Conservation (phyloP, 2,329 filamentous ascomycete genomes). For the Hymenoscyphus scutula region DNA sequence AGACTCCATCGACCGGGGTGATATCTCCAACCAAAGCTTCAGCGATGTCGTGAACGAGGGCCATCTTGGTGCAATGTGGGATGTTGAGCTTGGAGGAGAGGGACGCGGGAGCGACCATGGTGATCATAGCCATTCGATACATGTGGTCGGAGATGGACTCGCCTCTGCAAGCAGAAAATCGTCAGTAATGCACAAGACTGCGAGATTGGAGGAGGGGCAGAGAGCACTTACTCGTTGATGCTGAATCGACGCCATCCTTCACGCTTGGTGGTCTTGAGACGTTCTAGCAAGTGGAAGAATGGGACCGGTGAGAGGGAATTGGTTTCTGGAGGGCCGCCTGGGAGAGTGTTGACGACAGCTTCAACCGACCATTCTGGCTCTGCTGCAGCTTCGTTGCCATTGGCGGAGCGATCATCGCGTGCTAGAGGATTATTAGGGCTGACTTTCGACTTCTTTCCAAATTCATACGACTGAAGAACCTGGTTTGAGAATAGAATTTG, state of each 20-base stretch:
- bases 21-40: conserved; percentile 95
- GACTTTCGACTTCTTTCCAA: background rate
- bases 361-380: conserved; percentile 52
- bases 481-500: background rate
- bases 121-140: conserved; percentile 98
- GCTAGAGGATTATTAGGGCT: background rate
- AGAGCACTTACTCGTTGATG: conserved; percentile 46
- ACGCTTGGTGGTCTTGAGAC: conserved; percentile 92
- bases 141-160: conserved; percentile 98
- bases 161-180: conserved; percentile 47
- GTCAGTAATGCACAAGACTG: background rate
- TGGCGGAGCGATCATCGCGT: conserved; percentile 8
- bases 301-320: conserved; percentile 72
- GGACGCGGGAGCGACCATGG: conserved; percentile 80
- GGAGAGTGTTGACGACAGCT: conserved; percentile 64
- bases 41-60: conserved; percentile 95
- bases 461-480: background rate
- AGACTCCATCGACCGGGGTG: conserved; percentile 82
- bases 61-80: conserved; percentile 87
- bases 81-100: conserved; percentile 73
- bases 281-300: conserved; percentile 93
- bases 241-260: conserved; percentile 93
- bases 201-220: background rate
- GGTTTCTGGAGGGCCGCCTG: conserved; percentile 54
- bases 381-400: background rate